Conservation (phyloP, 345 rosid species). For the Rhodamnia rubescens region DNA sequence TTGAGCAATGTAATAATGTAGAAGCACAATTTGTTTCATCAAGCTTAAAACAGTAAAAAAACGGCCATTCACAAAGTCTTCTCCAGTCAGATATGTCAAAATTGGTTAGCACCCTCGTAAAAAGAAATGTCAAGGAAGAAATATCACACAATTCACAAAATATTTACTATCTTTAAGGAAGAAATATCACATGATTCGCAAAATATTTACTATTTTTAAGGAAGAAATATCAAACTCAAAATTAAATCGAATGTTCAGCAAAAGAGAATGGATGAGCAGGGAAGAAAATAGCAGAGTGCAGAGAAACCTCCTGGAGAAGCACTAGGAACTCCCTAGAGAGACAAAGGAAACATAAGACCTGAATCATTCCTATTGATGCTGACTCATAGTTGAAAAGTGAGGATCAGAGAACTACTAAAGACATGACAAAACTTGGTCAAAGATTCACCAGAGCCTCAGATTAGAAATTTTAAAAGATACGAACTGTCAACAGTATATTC, state of each 20-base stretch:
- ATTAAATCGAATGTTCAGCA: background rate
- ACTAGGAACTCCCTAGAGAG: background rate
- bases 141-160: background rate
- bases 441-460: background rate
- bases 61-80: background rate
- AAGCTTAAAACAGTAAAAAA: background rate
- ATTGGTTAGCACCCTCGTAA: background rate
- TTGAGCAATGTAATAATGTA: background rate
- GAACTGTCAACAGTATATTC: background rate
- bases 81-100: background rate
- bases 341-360: background rate
- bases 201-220: background rate
- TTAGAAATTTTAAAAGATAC: background rate
- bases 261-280: background rate
- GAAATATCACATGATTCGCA: background rate
- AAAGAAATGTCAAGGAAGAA: background rate
- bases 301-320: background rate
- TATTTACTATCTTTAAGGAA: background rate
- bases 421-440: background rate
- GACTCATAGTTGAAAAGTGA: background rate
- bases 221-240: background rate
- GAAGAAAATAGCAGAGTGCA: background rate
- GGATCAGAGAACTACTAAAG: background rate
- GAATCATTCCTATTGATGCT: background rate
- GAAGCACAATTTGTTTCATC: background rate